Percentiles rank a stretch among this genome's conserved stretches.
Conservation (phyloP, 192 early-diverging fungal genomes). For the Umbelopsis vinacea region DNA sequence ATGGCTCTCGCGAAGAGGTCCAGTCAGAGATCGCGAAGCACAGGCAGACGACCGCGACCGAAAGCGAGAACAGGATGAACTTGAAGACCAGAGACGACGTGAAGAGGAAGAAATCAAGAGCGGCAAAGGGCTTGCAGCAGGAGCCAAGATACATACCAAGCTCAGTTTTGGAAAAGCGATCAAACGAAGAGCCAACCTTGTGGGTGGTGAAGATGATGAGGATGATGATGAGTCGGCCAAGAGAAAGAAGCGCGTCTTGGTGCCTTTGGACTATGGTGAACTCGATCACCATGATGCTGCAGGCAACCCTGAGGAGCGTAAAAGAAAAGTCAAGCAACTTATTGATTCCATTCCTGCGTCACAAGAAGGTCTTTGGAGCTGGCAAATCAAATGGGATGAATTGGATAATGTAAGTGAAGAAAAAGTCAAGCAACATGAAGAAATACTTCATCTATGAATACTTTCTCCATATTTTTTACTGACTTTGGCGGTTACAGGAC, state of each 20-base stretch:
- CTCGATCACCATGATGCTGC: constrained; percentile 41
- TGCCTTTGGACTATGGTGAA: constrained; percentile 58
- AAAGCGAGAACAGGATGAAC: constrained; percentile 49
- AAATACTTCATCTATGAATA: no score
- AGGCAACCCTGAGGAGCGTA: constrained; percentile 71
- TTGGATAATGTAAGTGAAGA: constrained; percentile 62
- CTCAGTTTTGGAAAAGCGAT: constrained; percentile 37
- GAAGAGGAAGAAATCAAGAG: constrained; percentile 30
- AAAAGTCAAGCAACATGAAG: no score
- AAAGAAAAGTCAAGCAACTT: constrained; percentile 65
- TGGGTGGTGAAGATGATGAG: constrained; percentile 49
- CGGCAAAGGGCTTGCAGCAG: constrained; percentile 28
- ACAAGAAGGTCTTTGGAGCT: constrained; percentile 68
- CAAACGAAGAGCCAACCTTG: constrained; percentile 36
- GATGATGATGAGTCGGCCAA: constrained; percentile 58
- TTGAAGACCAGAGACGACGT: constrained; percentile 46
- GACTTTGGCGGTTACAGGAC: constrained; percentile 29
- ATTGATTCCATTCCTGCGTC: constrained; percentile 74
- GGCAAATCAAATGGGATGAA: constrained; percentile 78
- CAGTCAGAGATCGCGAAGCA: constrained; percentile 64
- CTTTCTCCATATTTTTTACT: constrained; percentile 1
- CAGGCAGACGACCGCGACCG: constrained; percentile 74
- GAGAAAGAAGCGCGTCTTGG: constrained; percentile 50
- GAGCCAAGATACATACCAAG: constrained; percentile 34
- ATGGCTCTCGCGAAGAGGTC: constrained; percentile 42